Conservation (phyloP, 192 early-diverging fungal species). For the Dissophora ornata region DNA sequence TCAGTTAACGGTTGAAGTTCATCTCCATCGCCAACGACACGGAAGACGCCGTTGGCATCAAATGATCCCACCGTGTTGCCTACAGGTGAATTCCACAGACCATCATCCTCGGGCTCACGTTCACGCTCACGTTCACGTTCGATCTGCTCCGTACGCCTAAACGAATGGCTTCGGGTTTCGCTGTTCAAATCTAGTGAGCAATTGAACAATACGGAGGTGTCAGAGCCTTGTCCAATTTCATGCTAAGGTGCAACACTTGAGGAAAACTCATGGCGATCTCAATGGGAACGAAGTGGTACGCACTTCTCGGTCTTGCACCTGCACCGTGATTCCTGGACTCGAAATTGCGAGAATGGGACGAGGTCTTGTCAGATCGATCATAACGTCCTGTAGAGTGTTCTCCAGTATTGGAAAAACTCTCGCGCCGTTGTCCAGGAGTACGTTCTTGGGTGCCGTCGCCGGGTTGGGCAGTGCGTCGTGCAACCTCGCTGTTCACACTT, state of each 20-base stretch:
- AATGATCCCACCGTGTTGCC: constrained; percentile 73
- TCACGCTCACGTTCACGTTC: constrained; percentile 39
- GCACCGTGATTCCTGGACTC: constrained; percentile 36
- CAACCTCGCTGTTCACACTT: constrained; percentile 52
- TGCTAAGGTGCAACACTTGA: too few relatives aligned
- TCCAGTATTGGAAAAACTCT: constrained; percentile 38
- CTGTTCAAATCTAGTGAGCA: constrained; percentile 34
- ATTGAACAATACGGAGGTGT: not conserved
- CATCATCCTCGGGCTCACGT: constrained; percentile 52
- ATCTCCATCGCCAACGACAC: constrained; percentile 61
- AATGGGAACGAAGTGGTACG: not conserved
- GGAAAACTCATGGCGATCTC: too few relatives aligned
- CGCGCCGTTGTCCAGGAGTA: constrained; percentile 35
- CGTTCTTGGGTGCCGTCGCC: constrained; percentile 34
- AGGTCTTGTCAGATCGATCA: constrained; percentile 41
- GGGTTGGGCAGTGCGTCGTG: constrained; percentile 37
- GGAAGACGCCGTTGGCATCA: constrained; percentile 76
- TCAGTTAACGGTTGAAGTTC: constrained; percentile 52
- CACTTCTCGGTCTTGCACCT: constrained; percentile 33
- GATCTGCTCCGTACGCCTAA: constrained; percentile 39
- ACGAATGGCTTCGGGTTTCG: constrained; percentile 42
- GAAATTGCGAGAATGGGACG: constrained; percentile 19
- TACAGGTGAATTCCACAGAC: constrained; percentile 63
- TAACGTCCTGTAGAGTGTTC: constrained; percentile 32
- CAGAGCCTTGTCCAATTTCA: not conserved